Evolutionary conservation across 2,329 filamentous ascomycete species (phyloP).

Genomic region (Didymella keratinophila): DNA sequence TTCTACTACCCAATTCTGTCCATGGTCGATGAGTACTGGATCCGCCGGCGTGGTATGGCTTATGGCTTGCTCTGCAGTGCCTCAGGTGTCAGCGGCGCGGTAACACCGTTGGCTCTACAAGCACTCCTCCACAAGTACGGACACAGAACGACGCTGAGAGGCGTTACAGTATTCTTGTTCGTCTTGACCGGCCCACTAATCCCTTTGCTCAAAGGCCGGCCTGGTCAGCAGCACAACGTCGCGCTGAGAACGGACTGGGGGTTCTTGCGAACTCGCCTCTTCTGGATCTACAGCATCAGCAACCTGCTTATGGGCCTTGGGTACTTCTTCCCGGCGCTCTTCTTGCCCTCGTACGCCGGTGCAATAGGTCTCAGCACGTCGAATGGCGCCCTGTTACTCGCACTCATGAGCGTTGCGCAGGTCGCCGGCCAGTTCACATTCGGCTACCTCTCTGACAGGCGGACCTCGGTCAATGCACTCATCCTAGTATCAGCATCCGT

Average conservation of each 20-base stretch:
- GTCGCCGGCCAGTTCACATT: conserved; percentile 46
- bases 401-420: conserved; percentile 46
- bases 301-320: conserved; percentile 50
- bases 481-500: conserved; percentile 42
- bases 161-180: conserved; percentile 47
- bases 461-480: conserved; percentile 42
- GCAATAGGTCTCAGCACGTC: conserved; percentile 25
- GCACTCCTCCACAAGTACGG: conserved; percentile 49
- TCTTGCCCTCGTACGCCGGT: conserved; percentile 48
- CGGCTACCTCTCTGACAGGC: conserved; percentile 48
- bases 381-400: conserved; percentile 42
- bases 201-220: conserved; percentile 49
- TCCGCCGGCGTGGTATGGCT: conserved; percentile 59
- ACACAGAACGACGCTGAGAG: conserved; percentile 51
- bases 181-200: conserved; percentile 42
- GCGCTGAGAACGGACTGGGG: conserved; percentile 44
- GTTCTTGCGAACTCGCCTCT: conserved; percentile 32
- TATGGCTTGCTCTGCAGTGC: conserved; percentile 56
- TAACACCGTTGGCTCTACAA: conserved; percentile 53
- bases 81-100: conserved; percentile 53
- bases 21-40: conserved; percentile 61
- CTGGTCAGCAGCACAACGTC: conserved; percentile 39
- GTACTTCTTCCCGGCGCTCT: conserved; percentile 51
- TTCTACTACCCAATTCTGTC: conserved; percentile 57
- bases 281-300: conserved; percentile 47